Conservation (phyloP, 2,329 filamentous ascomycete genomes). For the Chaetomium sp. region DNA sequence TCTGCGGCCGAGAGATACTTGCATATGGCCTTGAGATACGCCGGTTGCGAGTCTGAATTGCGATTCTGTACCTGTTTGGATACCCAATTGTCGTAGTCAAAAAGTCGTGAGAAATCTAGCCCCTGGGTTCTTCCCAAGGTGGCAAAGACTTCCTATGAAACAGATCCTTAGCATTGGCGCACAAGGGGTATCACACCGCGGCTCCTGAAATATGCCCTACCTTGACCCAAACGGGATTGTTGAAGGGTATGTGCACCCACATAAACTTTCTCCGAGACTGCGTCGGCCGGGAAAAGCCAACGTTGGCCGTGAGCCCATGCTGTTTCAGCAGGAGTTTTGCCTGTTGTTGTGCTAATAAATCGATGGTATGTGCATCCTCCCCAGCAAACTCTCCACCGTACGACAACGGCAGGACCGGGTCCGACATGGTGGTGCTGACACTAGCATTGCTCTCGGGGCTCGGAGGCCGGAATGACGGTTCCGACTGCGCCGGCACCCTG, state of each 20-base stretch:
- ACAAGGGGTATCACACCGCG: too few species aligned
- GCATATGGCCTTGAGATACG: slow-evolving; percentile 35
- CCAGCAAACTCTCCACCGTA: not conserved
- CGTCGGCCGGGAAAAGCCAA: slow-evolving; percentile 37
- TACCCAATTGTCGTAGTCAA: slow-evolving; percentile 37
- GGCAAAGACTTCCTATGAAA: slow-evolving; percentile 27
- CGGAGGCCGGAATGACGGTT: slow-evolving; percentile 27
- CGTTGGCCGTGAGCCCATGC: slow-evolving; percentile 24
- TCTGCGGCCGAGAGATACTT: slow-evolving; percentile 31
- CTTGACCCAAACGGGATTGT: slow-evolving; percentile 53
- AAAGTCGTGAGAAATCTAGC: slow-evolving; percentile 33
- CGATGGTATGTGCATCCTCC: slow-evolving; percentile 13
- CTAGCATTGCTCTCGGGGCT: slow-evolving; percentile 25
- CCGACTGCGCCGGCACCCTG: slow-evolving; percentile 28
- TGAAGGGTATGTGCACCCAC: slow-evolving; percentile 53
- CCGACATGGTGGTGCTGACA: slow-evolving; percentile 27
- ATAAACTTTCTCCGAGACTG: slow-evolving; percentile 42
- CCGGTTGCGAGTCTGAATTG: slow-evolving; percentile 34
- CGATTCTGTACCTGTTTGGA: slow-evolving; percentile 36
- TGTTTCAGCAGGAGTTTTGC: slow-evolving; percentile 19
- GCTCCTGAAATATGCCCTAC: slow-evolving; percentile 27
- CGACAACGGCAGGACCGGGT: slow-evolving; percentile 22
- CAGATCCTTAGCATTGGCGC: too few species aligned
- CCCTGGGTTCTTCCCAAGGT: slow-evolving; percentile 40
- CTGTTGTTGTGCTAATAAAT: slow-evolving; percentile 15